A percentile compares a stretch with the other conserved stretches of the same genome.
These are phyloP conservation scores for Ammopiptanthus mongolicus DNA, from an alignment of 306 rosid species.

Conservation along the genomic window DNA sequence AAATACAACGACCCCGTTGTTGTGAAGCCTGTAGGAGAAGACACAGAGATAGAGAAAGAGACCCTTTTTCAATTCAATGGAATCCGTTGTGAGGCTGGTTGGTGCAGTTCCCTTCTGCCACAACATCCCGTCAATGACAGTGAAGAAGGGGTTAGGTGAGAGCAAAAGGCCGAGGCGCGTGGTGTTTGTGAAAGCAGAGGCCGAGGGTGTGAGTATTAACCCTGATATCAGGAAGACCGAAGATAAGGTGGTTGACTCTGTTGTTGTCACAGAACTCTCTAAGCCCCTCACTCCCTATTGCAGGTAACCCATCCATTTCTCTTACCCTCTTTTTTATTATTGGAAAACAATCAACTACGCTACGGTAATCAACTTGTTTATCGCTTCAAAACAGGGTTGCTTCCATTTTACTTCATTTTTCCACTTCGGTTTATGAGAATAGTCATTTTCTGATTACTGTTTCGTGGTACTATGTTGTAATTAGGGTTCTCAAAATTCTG, in stretches of 20 bases:
- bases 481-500: no score
- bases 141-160: constrained; percentile 7
- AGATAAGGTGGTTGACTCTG: constrained; percentile 73
- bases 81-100: not conserved
- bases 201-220: constrained; percentile 32
- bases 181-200: constrained; percentile 55
- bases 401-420: no score
- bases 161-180: constrained; percentile 12
- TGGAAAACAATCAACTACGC: no score
- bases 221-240: constrained; percentile 77
- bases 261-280: constrained; percentile 58
- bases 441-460: no score
- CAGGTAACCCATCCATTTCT: constrained; percentile 36
- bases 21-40: not conserved
- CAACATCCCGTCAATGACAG: not conserved
- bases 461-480: no score
- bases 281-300: constrained; percentile 78
- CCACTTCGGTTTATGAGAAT: no score
- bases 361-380: no score
- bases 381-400: no score
- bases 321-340: no score
- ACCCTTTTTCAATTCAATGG: constrained; percentile 2
- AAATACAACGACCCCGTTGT: no score
- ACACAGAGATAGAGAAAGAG: not conserved
- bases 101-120: not conserved